A percentile compares a stretch with the other conserved stretches of the same genome.
These are phyloP conservation scores for Fusarium coffeatum DNA, from an alignment of 2,329 filamentous ascomycete genomes.

Conservation along the genomic window DNA sequence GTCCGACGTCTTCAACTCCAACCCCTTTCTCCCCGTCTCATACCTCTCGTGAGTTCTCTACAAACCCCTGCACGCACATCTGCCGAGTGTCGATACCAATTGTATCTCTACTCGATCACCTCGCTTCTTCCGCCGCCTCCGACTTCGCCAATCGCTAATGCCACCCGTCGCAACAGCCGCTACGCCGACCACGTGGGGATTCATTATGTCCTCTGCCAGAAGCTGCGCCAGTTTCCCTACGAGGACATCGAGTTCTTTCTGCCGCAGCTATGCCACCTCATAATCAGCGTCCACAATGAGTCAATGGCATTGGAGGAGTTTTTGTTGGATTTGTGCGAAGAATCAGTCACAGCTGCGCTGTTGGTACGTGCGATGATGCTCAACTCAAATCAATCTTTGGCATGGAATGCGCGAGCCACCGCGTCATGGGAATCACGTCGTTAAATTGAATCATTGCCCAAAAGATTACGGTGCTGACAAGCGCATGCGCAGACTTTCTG, in stretches of 20 bases:
- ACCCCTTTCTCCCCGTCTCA: conserved; percentile 87
- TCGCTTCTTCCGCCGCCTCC: conserved; percentile 28
- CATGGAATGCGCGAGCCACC: conserved; percentile 24
- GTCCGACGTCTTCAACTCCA: conserved; percentile 93
- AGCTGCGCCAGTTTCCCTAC: conserved; percentile 89
- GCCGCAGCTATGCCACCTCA: conserved; percentile 86
- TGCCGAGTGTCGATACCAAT: not conserved
- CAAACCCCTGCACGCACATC: conserved; percentile 5
- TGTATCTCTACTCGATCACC: not conserved
- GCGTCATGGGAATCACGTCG: conserved; percentile 9
- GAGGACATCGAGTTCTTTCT: conserved; percentile 95
- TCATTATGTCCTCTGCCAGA: conserved; percentile 88
- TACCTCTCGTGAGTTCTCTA: conserved; percentile 79
- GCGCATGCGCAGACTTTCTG: conserved; percentile 76
- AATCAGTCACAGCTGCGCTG: conserved; percentile 85
- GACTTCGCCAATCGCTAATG: conserved; percentile 42
- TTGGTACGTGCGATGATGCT: conserved; percentile 67
- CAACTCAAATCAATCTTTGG: not conserved
- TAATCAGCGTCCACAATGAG: conserved; percentile 90
- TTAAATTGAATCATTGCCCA: not conserved
- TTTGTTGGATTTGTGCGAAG: conserved; percentile 85
- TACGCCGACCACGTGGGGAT: conserved; percentile 92
- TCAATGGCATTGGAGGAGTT: conserved; percentile 93
- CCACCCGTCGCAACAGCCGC: conserved; percentile 65
- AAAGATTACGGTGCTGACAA: conserved; percentile 34